Evolutionary conservation across 2,329 filamentous ascomycete genomes (phyloP), one percentile per base, ranked within the genome.

Genomic region (Ophiostoma sp.): DNA sequence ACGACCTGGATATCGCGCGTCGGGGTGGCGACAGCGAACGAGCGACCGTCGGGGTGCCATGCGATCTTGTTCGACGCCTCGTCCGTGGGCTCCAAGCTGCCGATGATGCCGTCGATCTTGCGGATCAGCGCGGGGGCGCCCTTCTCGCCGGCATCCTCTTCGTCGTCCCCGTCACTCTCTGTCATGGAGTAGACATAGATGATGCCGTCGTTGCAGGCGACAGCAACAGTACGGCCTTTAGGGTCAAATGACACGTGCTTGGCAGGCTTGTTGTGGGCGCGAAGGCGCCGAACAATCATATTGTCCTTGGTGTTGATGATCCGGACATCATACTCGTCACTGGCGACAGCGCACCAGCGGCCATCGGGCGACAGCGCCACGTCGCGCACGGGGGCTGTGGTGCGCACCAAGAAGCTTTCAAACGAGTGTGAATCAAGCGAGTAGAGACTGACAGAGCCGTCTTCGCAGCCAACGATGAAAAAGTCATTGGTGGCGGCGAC

Each of bases 381-480:
- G 76, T 97, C 93, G 74, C 95, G 87, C 44, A 97, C 87, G 0
- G 95, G 92, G 2, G 97, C 81, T n/a, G 92, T 89, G 69, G 89
- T 91, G 72, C 95, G 88, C 40, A 93, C 85, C 66, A 99, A 85
- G 72, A 96, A 90, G 70, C 89, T 88, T 71, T 96, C 91, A 79
- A 96, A 92, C 41, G 82, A 78, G 74, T 89, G 88, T 2, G 86
- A 87, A 68, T 86, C 83, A 65, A 97, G 84, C n/a, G 90, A 91
- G 81, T 96, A 99, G 74, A 93, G 87, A 81, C 90, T 96, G 74
- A 99, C 92, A n/a, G 90, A 95, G 75, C 96, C 95, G 79, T 98
- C 93, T 78, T 99, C 94, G 27, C 92, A 91, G 41, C 93, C 95
- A 71, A 92, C 88, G 62, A 98, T 87, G 76, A 97, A 96, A 77